Percentiles rank a stretch among this genome's conserved stretches.
Conservation (phyloP, 2,329 filamentous ascomycete genomes). For the Cercospora beticola region DNA sequence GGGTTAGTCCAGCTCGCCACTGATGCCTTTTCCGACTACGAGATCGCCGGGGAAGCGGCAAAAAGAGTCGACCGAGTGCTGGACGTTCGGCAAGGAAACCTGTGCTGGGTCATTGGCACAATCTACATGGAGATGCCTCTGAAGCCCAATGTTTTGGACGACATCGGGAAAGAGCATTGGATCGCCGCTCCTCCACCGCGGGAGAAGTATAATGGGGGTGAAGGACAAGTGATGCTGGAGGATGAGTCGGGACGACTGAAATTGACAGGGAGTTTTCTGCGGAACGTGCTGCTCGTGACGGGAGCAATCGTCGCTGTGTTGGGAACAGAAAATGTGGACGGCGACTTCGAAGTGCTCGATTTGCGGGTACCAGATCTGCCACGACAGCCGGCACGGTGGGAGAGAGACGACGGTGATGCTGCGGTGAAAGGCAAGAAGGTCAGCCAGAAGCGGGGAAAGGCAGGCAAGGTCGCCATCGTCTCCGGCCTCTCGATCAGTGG, state of each 20-base stretch:
- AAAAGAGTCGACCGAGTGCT: constrained; percentile 81
- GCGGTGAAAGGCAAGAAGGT: constrained; percentile 40
- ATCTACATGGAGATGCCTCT: constrained; percentile 96
- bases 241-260: constrained; percentile 90
- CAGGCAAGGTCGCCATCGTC: constrained; percentile 78
- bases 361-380: constrained; percentile 84
- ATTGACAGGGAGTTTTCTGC: constrained; percentile 69
- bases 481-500: constrained; percentile 85
- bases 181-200: constrained; percentile 76
- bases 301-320: constrained; percentile 93
- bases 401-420: constrained; percentile 56
- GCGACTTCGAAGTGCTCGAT: constrained; percentile 90
- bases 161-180: constrained; percentile 94
- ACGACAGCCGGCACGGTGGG: constrained; percentile 78
- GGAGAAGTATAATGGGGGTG: constrained; percentile 54
- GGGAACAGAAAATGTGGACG: constrained; percentile 88
- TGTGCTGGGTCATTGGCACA: constrained; percentile 93
- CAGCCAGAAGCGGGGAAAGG: constrained; percentile 44
- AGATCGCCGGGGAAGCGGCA: constrained; percentile 73
- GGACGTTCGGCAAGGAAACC: constrained; percentile 89
- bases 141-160: constrained; percentile 94
- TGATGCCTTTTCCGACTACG: constrained; percentile 74
- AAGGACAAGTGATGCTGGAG: constrained; percentile 66
- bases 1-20: constrained; percentile 71
- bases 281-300: constrained; percentile 74